Base-by-base conservation (phyloP, 306 rosid genomes). In the Cyclanthera cordifolia region DNA sequence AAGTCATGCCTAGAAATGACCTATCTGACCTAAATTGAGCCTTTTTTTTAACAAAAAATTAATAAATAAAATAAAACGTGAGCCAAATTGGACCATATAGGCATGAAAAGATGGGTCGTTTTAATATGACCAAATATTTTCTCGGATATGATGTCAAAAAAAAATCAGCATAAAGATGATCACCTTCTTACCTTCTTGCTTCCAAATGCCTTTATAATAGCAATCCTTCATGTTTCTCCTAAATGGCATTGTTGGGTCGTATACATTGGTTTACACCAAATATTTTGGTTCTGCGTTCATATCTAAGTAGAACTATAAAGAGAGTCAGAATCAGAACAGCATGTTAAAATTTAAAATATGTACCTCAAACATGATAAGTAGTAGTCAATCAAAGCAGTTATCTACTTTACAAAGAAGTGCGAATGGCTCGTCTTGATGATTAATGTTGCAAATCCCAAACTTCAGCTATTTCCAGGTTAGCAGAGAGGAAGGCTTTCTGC, bases 301-400 rank as follows among this genome's bases (percentile, higher is more conserved):
- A 25, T 45, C 52, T 65, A 65, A 21, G 20, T 13, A 65, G 19
- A 45, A 65, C 53, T 59, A 55, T 55, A 64, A 64, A 23, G 23
- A 41, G 41, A 64, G 34, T 59, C 67, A 51, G 75, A 49, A 47
- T 39, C 20, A 41, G 52, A 45, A 23, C 12, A 41, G 69, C 34
- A 65, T 43, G 70, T 45, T 65, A 65, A 43, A 21, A 6, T 45
- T 65, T 21, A 65, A 37, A 2, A 43, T 65, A 65, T 65, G 70
- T 65, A 65, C 70, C 70, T 65, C 70, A 65, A 65, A 65, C 70
- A 63, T 63, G 51, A 56, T 25, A 20, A 8, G 30, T 15, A n/a
- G 65, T 11, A 54, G 69, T 64, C 61, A 23, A 52, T 66, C 70
- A 63, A 37, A 41, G 69, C 50, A 61, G 28, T 21, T 14, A 20